Evolutionary conservation across 2,329 filamentous ascomycete genomes (phyloP).

Genomic region (Juglanconis oblonga): DNA sequence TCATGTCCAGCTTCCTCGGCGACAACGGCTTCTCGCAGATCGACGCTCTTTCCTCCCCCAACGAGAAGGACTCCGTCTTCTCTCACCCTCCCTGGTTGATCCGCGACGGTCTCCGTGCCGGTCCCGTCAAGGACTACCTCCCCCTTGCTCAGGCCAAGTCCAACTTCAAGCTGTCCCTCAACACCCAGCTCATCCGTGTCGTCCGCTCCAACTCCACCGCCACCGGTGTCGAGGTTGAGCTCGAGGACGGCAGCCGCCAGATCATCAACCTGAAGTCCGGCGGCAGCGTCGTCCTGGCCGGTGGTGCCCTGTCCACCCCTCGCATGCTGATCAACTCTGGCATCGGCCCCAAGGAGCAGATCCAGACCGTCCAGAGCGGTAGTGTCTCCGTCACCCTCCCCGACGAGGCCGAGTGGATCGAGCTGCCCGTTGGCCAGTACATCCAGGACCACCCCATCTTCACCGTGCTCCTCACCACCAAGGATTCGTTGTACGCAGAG

Average conservation of each 20-base stretch:
- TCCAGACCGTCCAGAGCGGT: constrained; percentile 20
- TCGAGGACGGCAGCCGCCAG: constrained; percentile 20
- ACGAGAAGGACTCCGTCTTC: constrained; percentile 20
- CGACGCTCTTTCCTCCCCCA: constrained; percentile 19
- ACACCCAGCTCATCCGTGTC: constrained; percentile 24
- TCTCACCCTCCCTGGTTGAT: constrained; percentile 22
- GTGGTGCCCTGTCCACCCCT: constrained; percentile 24
- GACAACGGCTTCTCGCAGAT: constrained; percentile 19
- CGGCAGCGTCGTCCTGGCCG: constrained; percentile 24
- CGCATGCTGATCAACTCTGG: constrained; percentile 21
- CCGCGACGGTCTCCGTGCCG: constrained; percentile 20
- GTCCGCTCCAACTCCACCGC: constrained; percentile 21
- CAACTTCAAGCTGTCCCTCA: constrained; percentile 26
- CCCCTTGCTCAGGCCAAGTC: constrained; percentile 22
- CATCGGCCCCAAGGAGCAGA: constrained; percentile 19
- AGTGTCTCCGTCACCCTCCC: constrained; percentile 21
- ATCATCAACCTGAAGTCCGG: constrained; percentile 23
- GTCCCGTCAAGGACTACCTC: constrained; percentile 25
- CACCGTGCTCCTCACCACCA: constrained; percentile 28
- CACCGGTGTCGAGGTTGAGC: constrained; percentile 24
- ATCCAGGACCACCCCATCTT: constrained; percentile 25
- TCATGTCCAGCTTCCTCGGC: constrained; percentile 19
- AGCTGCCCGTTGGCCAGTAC: constrained; percentile 24
- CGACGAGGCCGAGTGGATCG: constrained; percentile 24
- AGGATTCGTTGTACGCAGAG: constrained; percentile 16